A percentile compares a stretch with the other conserved stretches of the same genome.
phyloP scores from a whole-genome alignment of 1,284 basidiomycete species.

The Malassezia arunalokei region DNA sequence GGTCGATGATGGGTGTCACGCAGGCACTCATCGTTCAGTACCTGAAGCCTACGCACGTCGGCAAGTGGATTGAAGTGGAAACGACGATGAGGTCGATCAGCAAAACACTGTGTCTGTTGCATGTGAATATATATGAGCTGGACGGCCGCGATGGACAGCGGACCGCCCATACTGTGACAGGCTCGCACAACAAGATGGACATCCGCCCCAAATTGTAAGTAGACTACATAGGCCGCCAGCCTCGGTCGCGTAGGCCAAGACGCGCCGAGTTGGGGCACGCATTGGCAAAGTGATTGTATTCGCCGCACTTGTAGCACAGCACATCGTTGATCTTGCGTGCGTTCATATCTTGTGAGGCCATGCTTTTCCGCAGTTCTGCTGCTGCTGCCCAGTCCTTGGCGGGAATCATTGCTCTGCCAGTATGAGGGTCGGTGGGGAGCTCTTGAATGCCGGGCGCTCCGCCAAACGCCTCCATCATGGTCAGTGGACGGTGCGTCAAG shows the following conservation, averaged over 20 bases:
- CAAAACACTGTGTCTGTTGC: conserved; percentile 22
- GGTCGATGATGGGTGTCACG: conserved; percentile 39
- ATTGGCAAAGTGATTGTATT: conserved; percentile 43
- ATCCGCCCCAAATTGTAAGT: conserved; percentile 1
- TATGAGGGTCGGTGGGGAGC: conserved; percentile 12
- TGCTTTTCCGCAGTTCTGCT: conserved; percentile 7
- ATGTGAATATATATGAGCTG: conserved; percentile 24
- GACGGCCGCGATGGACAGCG: conserved; percentile 8
- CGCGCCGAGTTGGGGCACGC: conserved; percentile 32
- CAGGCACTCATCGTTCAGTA: conserved; percentile 36
- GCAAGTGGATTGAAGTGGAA: conserved; percentile 34
- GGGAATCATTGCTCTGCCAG: conserved; percentile 11
- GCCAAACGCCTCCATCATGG: conserved; percentile 40
- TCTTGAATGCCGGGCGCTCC: conserved; percentile 8
- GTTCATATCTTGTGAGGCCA: conserved; percentile 14
- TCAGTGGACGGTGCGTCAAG: conserved; percentile 35
- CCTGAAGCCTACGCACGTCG: conserved; percentile 28
- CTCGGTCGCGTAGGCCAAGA: conserved; percentile 17
- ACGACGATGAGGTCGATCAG: conserved; percentile 24
- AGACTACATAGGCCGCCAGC: background rate
- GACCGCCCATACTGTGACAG: background rate
- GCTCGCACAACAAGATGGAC: conserved; percentile 11
- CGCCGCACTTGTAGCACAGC: conserved; percentile 43
- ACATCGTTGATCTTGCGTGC: conserved; percentile 30
- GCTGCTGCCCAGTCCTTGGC: conserved; percentile 1